Evolutionary conservation across 2,329 filamentous ascomycete genomes (phyloP), one percentile per base, ranked within the genome.

Genomic region (Huntiella decipiens): DNA sequence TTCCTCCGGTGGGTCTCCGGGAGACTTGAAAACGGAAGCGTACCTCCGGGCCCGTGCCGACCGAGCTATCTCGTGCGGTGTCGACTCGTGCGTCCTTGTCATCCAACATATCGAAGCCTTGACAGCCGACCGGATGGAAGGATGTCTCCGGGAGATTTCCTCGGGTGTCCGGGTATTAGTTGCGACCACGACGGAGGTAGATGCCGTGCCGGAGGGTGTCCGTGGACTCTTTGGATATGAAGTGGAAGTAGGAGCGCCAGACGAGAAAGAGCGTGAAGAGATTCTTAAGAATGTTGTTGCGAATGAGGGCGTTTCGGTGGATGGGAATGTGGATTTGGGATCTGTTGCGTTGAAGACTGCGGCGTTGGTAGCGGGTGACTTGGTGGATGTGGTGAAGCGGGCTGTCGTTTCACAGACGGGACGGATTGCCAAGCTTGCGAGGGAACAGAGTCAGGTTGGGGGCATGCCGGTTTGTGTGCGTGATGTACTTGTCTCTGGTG

Each of bases 221-320:
- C 76, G 91, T 45, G 85, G 85, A 8, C 67, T 96, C 2, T 96
- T 98, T 59, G 94, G 86, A 0, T 88, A 98, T 55, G 91, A 98
- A 60, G 70, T 98, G 37, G 88, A 96, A 56, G 85, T 98, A 74
- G 75, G 69, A 38, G 91, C 91, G 0, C 91, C 91, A 0, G 87
- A 96, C 54, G 91, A 98, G 59, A 77, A 77, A 19, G 88, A 96
- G 61, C 72, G 91, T 63, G 87, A 94, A 63, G 82, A 81, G 2
- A 91, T 96, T 40, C 64, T 98, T 6, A 74, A 74, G 44, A 78
- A 77, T 50, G 82, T 92, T 33, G 73, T 95, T 32, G 73, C 82
- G 32, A 78, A 85, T 49, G 74, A 77, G 22, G 78, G 82, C 2
- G 70, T 94, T 16, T 71, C 74, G n/a, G 64, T 95, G 2, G 82